Percentiles rank a stretch among this genome's conserved stretches.
Evolutionary conservation across 2,329 filamentous ascomycete species (phyloP).

Genomic region (Nannizziopsis barbatae): DNA sequence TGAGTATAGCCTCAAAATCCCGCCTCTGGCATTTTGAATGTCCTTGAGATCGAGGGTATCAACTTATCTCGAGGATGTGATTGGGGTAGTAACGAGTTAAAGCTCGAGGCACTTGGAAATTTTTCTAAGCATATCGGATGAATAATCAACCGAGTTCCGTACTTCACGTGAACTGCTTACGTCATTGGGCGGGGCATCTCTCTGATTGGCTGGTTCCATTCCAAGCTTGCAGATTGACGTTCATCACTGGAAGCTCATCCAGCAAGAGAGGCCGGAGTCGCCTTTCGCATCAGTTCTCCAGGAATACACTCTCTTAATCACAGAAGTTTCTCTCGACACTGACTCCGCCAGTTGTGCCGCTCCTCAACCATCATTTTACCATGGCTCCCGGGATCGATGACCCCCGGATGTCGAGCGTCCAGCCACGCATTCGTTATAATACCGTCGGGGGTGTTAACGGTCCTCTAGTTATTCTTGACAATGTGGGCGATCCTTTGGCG

Average conservation of each 20-base stretch:
- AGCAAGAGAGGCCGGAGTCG: no score
- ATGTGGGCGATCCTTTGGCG: constrained; percentile 50
- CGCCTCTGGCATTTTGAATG: no score
- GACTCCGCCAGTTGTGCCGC: not conserved
- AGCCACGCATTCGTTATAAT: constrained; percentile 81
- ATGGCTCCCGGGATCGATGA: constrained; percentile 36
- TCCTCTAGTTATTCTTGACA: constrained; percentile 92
- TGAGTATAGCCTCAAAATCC: no score
- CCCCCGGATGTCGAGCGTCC: constrained; percentile 43
- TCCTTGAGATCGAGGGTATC: no score
- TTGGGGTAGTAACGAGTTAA: no score
- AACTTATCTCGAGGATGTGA: no score
- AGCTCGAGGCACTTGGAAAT: not conserved
- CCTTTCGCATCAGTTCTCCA: no score
- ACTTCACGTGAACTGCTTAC: constrained; percentile 1
- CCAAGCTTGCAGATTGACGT: not conserved
- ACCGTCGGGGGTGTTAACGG: constrained; percentile 97
- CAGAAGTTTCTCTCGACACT: not conserved
- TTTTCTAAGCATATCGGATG: not conserved
- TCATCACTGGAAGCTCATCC: not conserved
- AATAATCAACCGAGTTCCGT: not conserved
- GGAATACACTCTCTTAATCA: no score
- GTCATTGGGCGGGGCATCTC: constrained; percentile 2
- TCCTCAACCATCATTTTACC: constrained; percentile 9
- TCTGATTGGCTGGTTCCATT: constrained; percentile 2